A percentile compares a stretch with the other conserved stretches of the same genome.
Evolutionary conservation across 192 early-diverging fungal species (phyloP).

Genomic region (Coemansia sp.): DNA sequence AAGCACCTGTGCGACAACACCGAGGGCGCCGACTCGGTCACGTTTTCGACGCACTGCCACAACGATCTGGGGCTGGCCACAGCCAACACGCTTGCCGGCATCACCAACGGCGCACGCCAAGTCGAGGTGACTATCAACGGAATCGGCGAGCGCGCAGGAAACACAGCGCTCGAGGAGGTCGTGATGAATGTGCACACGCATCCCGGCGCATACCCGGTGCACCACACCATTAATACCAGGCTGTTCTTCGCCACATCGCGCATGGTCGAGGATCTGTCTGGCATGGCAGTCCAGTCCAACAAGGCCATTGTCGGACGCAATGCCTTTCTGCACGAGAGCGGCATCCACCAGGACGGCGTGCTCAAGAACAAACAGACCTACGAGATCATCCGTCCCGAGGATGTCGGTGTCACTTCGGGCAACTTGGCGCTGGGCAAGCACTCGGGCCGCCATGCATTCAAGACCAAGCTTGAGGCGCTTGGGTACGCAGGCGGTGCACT

Average conservation of each 20-base stretch:
- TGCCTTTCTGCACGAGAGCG: constrained; percentile 96
- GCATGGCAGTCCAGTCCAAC: constrained; percentile 96
- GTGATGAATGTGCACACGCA: constrained; percentile 96
- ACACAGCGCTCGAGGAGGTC: constrained; percentile 94
- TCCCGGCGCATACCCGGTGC: constrained; percentile 82
- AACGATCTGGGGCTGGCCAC: constrained; percentile 97
- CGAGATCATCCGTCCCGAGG: constrained; percentile 94
- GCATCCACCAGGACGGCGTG: constrained; percentile 98
- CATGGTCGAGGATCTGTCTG: constrained; percentile 83
- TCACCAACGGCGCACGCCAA: constrained; percentile 89
- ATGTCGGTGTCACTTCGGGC: constrained; percentile 83
- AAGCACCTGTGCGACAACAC: constrained; percentile 77
- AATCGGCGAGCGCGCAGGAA: constrained; percentile 97
- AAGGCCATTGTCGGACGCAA: constrained; percentile 98
- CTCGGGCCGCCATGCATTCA: constrained; percentile 93
- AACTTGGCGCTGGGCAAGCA: constrained; percentile 94
- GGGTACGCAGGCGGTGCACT: constrained; percentile 65
- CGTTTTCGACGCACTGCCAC: constrained; percentile 97
- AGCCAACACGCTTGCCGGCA: constrained; percentile 90
- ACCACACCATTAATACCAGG: constrained; percentile 86
- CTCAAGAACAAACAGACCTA: constrained; percentile 95
- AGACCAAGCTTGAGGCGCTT: constrained; percentile 74
- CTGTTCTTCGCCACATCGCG: constrained; percentile 86
- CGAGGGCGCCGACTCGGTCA: constrained; percentile 64
- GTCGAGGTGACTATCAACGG: constrained; percentile 98